These are phyloP conservation scores for Lasiosphaeria ovina DNA, from an alignment of 495 filamentous ascomycete genomes.

Conservation along the genomic window DNA sequence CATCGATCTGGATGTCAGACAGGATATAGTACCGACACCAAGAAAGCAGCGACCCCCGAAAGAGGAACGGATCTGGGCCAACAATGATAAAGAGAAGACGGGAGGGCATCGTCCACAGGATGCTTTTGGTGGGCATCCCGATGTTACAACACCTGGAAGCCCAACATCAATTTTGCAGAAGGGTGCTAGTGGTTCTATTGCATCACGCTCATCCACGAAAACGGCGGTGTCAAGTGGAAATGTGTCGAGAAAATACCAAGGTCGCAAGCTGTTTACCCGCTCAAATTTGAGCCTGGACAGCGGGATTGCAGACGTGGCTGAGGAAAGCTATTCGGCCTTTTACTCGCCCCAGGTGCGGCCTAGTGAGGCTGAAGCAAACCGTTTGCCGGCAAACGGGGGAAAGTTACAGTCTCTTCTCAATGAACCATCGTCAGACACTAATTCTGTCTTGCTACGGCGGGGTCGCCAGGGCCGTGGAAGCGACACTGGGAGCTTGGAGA, in stretches of 20 bases:
- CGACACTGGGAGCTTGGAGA: background rate
- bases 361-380: background rate
- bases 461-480: background rate
- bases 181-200: background rate
- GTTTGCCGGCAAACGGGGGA: background rate
- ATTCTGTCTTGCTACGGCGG: background rate
- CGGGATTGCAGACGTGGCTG: slow-evolving; percentile 24
- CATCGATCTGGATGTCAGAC: slow-evolving; percentile 71
- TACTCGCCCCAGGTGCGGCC: background rate
- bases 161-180: background rate
- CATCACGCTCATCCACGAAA: background rate
- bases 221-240: background rate
- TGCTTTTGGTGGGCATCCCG: background rate
- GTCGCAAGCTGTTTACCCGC: background rate
- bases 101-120: no score
- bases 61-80: background rate
- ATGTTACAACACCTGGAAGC: background rate
- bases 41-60: slow-evolving; percentile 41
- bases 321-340: slow-evolving; percentile 14
- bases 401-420: slow-evolving; percentile 21
- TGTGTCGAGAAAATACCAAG: background rate
- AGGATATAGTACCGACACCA: slow-evolving; percentile 59
- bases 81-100: background rate
- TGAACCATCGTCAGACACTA: slow-evolving; percentile 3
- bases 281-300: slow-evolving; percentile 9